These are phyloP conservation scores for Euphrasia confusa DNA, from an alignment of 257 asterid species.

Conservation along the genomic window DNA sequence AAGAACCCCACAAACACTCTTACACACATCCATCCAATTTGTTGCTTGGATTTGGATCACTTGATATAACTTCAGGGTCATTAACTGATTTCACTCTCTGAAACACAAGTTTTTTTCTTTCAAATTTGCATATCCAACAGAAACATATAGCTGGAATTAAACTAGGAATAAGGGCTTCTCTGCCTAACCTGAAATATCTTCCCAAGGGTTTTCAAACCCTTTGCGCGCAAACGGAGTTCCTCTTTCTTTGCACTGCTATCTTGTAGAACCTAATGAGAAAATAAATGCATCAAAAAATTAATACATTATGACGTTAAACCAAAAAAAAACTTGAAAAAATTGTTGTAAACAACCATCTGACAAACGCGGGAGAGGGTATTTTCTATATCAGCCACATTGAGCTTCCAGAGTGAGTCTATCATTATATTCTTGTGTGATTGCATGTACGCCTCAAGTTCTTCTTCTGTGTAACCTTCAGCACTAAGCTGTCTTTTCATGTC, in stretches of 20 bases:
- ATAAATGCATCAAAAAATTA: slow-evolving; percentile 11
- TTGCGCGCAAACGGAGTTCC: slow-evolving; percentile 91
- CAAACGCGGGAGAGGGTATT: slow-evolving; percentile 89
- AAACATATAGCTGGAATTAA: background rate
- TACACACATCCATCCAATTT: slow-evolving; percentile 44
- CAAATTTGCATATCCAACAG: slow-evolving; percentile 11
- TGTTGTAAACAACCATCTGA: slow-evolving; percentile 57
- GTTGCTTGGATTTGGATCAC: slow-evolving; percentile 35
- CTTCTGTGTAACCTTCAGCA: slow-evolving; percentile 87
- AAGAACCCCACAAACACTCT: no score
- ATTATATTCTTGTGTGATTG: slow-evolving; percentile 88
- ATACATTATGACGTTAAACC: slow-evolving; percentile 15
- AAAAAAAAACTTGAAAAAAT: background rate
- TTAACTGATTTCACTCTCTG: slow-evolving; percentile 71
- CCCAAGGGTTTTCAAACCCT: slow-evolving; percentile 93
- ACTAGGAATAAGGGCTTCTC: background rate
- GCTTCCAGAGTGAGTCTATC: slow-evolving; percentile 98
- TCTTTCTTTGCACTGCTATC: slow-evolving; percentile 82
- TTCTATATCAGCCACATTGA: slow-evolving; percentile 97
- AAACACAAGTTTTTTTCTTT: slow-evolving; percentile 16
- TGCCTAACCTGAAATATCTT: slow-evolving; percentile 69
- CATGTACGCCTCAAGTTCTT: slow-evolving; percentile 85
- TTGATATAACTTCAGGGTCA: slow-evolving; percentile 36
- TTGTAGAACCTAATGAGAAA: slow-evolving; percentile 63
- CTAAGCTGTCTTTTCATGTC: slow-evolving; percentile 85